These are phyloP conservation scores for Albifimbria verrucaria DNA, from an alignment of 2,329 filamentous ascomycete genomes.

Conservation along the genomic window DNA sequence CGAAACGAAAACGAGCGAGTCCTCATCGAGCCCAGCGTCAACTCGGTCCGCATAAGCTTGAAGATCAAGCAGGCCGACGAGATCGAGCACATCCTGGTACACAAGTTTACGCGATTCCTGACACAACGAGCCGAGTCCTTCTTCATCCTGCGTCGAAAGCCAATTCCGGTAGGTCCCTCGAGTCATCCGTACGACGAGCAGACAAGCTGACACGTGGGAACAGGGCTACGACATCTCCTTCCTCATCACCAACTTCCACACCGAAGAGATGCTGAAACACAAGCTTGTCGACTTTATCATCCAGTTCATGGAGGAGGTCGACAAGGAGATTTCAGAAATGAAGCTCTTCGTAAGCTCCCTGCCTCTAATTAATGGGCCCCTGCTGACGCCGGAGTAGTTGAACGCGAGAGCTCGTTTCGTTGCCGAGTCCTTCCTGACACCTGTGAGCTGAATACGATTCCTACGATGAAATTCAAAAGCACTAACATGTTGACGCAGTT, in stretches of 20 bases:
- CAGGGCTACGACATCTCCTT: constrained; percentile 98
- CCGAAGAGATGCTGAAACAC: constrained; percentile 97
- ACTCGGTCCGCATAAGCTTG: constrained; percentile 95
- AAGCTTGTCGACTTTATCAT: constrained; percentile 99
- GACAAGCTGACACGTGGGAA: constrained; percentile 16
- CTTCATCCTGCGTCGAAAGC: constrained; percentile 92
- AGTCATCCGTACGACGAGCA: constrained; percentile 2
- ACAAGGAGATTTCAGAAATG: constrained; percentile 99
- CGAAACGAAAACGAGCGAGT: constrained; percentile 97
- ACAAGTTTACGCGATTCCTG: constrained; percentile 97
- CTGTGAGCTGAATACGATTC: no score
- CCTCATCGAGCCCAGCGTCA: constrained; percentile 92
- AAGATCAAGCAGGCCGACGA: constrained; percentile 99
- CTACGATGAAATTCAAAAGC: no score
- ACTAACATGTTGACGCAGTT: no score
- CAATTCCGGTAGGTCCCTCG: constrained; percentile 70
- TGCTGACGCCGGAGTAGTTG: constrained; percentile 53
- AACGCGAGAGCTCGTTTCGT: constrained; percentile 97
- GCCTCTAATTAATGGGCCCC: not conserved
- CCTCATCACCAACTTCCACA: constrained; percentile 97
- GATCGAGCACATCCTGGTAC: constrained; percentile 95
- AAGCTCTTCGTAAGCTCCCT: constrained; percentile 86
- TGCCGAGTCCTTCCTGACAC: constrained; percentile 96
- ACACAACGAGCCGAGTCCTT: constrained; percentile 95
- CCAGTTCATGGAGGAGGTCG: constrained; percentile 99